Percentiles rank a stretch among this genome's conserved stretches.
These are phyloP conservation scores for Aspergillus fumigatiaffinis DNA, from an alignment of 2,329 filamentous ascomycete genomes.

Conservation along the genomic window DNA sequence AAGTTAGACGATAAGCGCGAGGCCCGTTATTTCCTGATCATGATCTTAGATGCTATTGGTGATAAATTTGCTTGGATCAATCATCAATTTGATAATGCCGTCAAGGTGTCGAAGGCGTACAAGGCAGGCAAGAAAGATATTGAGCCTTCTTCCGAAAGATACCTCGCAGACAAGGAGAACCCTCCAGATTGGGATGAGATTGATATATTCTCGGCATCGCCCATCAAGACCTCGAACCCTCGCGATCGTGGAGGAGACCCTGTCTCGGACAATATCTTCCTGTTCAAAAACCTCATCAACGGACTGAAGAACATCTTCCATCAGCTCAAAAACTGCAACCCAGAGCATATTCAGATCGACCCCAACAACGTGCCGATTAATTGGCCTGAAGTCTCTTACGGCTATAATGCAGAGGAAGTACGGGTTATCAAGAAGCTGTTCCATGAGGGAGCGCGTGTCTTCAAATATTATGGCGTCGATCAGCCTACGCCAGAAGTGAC, in stretches of 20 bases:
- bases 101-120: slow-evolving; percentile 87
- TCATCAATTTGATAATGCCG: slow-evolving; percentile 86
- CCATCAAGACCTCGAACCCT: slow-evolving; percentile 91
- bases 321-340: slow-evolving; percentile 86
- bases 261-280: slow-evolving; percentile 92
- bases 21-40: slow-evolving; percentile 90
- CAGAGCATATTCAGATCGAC: slow-evolving; percentile 64
- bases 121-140: slow-evolving; percentile 67
- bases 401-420: slow-evolving; percentile 96
- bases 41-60: slow-evolving; percentile 95
- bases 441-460: slow-evolving; percentile 91
- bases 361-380: slow-evolving; percentile 74
- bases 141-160: slow-evolving; percentile 68
- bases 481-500: slow-evolving; percentile 68
- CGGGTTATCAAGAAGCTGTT: slow-evolving; percentile 96
- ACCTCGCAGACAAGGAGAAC: slow-evolving; percentile 74
- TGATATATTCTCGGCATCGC: slow-evolving; percentile 93
- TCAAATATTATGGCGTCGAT: slow-evolving; percentile 93
- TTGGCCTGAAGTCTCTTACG: slow-evolving; percentile 93
- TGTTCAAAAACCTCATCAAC: slow-evolving; percentile 95
- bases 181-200: slow-evolving; percentile 96
- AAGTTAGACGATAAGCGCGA: slow-evolving; percentile 91
- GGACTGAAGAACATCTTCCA: slow-evolving; percentile 96
- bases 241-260: slow-evolving; percentile 85
- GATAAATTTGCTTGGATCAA: slow-evolving; percentile 99